Percentiles rank a stretch among this genome's conserved stretches.
Evolutionary conservation across 768 basidiomycete species (phyloP).

Genomic region (Kwoniella newhampshirensis): DNA sequence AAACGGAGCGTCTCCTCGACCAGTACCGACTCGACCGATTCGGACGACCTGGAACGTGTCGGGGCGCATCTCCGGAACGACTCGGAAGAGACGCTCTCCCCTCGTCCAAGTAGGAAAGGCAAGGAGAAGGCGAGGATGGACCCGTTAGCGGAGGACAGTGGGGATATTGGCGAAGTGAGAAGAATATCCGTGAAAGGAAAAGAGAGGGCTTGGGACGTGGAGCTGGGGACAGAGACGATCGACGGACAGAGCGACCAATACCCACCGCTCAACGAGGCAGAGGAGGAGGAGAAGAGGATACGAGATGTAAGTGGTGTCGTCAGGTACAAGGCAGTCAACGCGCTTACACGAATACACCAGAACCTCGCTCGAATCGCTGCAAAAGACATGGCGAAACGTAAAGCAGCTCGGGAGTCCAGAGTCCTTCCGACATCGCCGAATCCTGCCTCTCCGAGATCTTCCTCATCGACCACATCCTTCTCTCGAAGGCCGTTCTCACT

Average conservation of each 20-base stretch:
- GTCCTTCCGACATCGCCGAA: constrained; percentile 15
- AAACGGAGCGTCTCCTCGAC: constrained; percentile 15
- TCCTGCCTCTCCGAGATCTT: constrained; percentile 19
- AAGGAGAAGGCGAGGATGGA: constrained; percentile 16
- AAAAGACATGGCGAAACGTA: constrained; percentile 36
- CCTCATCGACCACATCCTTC: constrained; percentile 18
- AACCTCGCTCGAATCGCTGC: constrained; percentile 45
- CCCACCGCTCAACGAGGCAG: constrained; percentile 39
- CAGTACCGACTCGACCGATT: constrained; percentile 18
- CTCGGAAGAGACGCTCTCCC: constrained; percentile 31
- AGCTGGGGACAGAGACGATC: constrained; percentile 32
- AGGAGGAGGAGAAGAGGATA: constrained; percentile 36
- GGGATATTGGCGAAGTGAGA: constrained; percentile 17
- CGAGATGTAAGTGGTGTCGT: constrained; percentile 31
- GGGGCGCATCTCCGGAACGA: constrained; percentile 10
- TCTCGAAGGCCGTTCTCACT: constrained; percentile 26
- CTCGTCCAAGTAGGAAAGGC: constrained; percentile 11
- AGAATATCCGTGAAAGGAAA: constrained; percentile 23
- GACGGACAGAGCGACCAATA: constrained; percentile 21
- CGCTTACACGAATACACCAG: constrained; percentile 16
- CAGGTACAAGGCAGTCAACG: background rate
- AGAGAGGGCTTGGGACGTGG: constrained; percentile 33
- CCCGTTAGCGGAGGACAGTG: constrained; percentile 6
- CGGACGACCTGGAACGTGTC: constrained; percentile 15
- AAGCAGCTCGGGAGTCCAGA: constrained; percentile 36